A percentile compares a stretch with the other conserved stretches of the same genome.
Conservation (phyloP, 139 green algal species). For the Chloropicon primus region DNA sequence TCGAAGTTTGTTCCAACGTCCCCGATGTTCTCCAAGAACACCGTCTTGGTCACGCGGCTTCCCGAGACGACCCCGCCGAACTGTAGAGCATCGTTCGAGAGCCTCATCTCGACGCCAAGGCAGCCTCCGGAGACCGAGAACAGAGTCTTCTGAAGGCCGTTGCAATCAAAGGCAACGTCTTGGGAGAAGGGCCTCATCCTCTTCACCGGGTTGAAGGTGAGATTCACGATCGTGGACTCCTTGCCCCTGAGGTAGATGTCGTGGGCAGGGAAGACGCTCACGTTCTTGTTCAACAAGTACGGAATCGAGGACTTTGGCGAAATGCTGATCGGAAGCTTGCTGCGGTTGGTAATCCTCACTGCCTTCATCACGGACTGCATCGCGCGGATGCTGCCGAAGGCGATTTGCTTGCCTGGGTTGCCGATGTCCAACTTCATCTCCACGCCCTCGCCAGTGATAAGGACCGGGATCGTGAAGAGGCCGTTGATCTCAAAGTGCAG, state of each 20-base stretch:
- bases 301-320: constrained; percentile 19
- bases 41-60: constrained; percentile 34
- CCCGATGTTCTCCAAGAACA: constrained; percentile 61
- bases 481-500: constrained; percentile 57
- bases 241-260: constrained; percentile 27
- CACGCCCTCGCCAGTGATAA: constrained; percentile 35
- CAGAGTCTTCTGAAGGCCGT: constrained; percentile 30
- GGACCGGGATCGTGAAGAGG: constrained; percentile 49
- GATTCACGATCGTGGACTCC: constrained; percentile 23
- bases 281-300: constrained; percentile 21
- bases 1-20: constrained; percentile 52
- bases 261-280: constrained; percentile 29
- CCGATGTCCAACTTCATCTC: neutral
- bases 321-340: constrained; percentile 26
- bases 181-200: constrained; percentile 41
- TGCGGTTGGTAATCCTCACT: constrained; percentile 34
- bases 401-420: neutral
- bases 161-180: constrained; percentile 33
- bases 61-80: constrained; percentile 58
- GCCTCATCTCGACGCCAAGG: constrained; percentile 46
- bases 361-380: constrained; percentile 12
- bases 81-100: constrained; percentile 46
- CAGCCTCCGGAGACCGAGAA: constrained; percentile 43
- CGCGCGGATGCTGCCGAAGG: constrained; percentile 12
- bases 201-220: constrained; percentile 30